Conservation (phyloP, 129 eudicot species). For the Artemisia argyi region DNA sequence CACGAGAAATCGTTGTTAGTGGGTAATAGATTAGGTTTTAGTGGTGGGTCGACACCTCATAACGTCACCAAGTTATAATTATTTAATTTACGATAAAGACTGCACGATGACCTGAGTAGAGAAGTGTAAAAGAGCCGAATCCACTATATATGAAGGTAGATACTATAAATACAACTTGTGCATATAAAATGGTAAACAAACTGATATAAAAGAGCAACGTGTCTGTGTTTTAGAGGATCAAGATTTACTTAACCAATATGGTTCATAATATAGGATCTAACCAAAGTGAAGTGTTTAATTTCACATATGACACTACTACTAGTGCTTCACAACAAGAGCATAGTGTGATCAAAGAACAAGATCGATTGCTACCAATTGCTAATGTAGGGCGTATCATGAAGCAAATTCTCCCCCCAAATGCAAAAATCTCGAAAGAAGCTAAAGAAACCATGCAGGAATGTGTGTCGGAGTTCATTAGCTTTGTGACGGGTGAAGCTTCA, state of each 20-base stretch:
- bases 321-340: slow-evolving; percentile 29
- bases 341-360: slow-evolving; percentile 56
- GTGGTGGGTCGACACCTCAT: slow-evolving; percentile 20
- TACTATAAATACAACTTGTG: not conserved
- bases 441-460: slow-evolving; percentile 98
- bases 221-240: slow-evolving; percentile 64
- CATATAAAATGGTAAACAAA: slow-evolving; percentile 21
- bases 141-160: slow-evolving; percentile 17
- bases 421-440: slow-evolving; percentile 85
- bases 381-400: slow-evolving; percentile 95
- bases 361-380: slow-evolving; percentile 76
- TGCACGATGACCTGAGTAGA: not conserved
- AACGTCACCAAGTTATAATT: slow-evolving; percentile 6
- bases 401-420: slow-evolving; percentile 69
- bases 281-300: slow-evolving; percentile 28
- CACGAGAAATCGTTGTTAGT: not conserved
- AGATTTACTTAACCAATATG: slow-evolving; percentile 44
- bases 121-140: slow-evolving; percentile 31
- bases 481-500: slow-evolving; percentile 89
- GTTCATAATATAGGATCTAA: slow-evolving; percentile 47
- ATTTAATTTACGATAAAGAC: slow-evolving; percentile 10
- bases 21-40: slow-evolving; percentile 20
- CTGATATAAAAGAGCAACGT: slow-evolving; percentile 47
- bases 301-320: slow-evolving; percentile 29
- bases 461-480: slow-evolving; percentile 88